phyloP scores from a whole-genome alignment of 2,329 filamentous ascomycete species.

The Talaromyces sp. region DNA sequence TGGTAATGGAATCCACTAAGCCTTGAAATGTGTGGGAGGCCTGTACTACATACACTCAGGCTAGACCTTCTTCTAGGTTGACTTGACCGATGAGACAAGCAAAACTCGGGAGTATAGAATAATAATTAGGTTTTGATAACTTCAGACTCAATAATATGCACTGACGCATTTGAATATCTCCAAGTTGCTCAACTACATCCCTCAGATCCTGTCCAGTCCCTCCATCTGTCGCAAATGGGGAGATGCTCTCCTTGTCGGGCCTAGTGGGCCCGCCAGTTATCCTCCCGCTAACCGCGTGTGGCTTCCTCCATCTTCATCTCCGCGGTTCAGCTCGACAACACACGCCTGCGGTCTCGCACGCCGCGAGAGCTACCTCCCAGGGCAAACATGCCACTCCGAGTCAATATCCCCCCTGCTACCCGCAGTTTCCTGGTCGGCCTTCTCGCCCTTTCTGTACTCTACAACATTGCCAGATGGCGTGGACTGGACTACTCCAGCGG shows the following conservation, averaged over 20 bases:
- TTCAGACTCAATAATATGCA: too few relatives aligned
- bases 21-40: too few relatives aligned
- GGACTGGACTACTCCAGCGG: conserved; percentile 68
- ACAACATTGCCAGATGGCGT: conserved; percentile 64
- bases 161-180: too few relatives aligned
- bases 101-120: too few relatives aligned
- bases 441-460: conserved; percentile 74
- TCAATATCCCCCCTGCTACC: conserved; percentile 92
- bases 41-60: too few relatives aligned
- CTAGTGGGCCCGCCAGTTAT: not conserved
- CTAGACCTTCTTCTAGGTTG: too few relatives aligned
- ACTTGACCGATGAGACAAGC: too few relatives aligned
- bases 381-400: conserved; percentile 70
- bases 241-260: not conserved
- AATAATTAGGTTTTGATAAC: too few relatives aligned
- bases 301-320: conserved; percentile 7
- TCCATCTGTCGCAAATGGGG: not conserved
- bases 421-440: conserved; percentile 76
- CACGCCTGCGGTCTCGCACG: conserved; percentile 18
- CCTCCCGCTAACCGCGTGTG: conserved; percentile 4
- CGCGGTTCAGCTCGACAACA: not conserved
- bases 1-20: too few relatives aligned
- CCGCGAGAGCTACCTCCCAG: conserved; percentile 24
- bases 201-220: too few relatives aligned
- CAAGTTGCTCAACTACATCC: too few relatives aligned